Evolutionary conservation across 139 green algal species (phyloP).

Genomic region (Closterium sp.): DNA sequence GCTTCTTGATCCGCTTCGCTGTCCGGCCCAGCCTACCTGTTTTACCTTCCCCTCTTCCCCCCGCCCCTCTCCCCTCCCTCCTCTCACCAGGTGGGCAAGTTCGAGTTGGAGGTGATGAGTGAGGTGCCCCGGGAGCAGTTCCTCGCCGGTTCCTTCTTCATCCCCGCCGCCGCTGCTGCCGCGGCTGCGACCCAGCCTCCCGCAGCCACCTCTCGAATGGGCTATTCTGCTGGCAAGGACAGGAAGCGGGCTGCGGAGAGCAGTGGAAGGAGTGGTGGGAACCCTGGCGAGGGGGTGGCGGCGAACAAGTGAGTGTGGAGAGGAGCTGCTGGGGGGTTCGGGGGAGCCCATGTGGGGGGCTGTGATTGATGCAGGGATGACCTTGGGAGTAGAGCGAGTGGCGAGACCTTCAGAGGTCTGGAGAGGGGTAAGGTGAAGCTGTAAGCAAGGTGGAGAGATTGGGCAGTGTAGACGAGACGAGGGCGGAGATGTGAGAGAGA

Average conservation of each 20-base stretch:
- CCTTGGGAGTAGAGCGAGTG: no score
- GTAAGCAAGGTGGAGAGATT: no score
- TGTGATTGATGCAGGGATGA: no score
- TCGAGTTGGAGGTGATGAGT: background rate
- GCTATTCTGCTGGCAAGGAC: background rate
- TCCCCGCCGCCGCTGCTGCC: background rate
- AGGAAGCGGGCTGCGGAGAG: background rate
- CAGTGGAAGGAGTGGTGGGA: background rate
- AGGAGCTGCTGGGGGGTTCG: background rate
- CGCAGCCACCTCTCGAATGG: background rate
- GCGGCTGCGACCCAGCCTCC: no score
- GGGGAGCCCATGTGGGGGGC: no score
- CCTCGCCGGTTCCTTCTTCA: background rate
- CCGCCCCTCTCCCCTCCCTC: background rate
- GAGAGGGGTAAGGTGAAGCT: no score
- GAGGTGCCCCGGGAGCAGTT: background rate
- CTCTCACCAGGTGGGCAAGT: background rate
- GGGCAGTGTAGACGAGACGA: background rate
- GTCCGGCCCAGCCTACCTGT: no score
- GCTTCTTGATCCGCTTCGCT: no score
- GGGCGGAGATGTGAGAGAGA: background rate
- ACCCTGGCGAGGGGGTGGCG: background rate
- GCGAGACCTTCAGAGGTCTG: no score
- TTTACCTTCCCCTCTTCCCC: background rate
- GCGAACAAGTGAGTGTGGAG: background rate